Base-by-base conservation (phyloP, 2,329 filamentous ascomycete genomes). In the Ceratocystis colombiana region DNA sequence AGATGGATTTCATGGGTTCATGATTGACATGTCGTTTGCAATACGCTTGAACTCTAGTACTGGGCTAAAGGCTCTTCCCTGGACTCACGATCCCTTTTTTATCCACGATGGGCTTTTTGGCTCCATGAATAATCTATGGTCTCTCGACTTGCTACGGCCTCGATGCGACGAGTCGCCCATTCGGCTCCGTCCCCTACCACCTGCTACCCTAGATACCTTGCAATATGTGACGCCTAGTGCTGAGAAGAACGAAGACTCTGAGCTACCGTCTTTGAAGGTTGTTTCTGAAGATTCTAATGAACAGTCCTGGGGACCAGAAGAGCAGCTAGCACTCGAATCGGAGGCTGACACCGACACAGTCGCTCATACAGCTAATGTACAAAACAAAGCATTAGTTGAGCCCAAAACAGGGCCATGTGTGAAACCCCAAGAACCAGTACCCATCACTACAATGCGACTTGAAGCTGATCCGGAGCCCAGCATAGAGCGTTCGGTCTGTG, bases 21-120 rank as follows among this genome's bases (percentile, higher is more conserved):
- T 46, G 25, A 50, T 63, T 28, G 44, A 63, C n/a, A 63, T 63
- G 61, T 63, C 61, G 20, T 25, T 45, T n/a, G 12, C 22, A 12
- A n/a, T 45, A 30, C 61, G 41, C 10, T 50, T 48, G 17, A 63
- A 41, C 33, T 41, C 22, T 37, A 48, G 45, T 22, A 5, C 30
- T 15, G 61, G 41, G 30, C 4, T 20, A n/a, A 63, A 63, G 44
- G 61, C 20, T n/a, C 28, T 61, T 28, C 66, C 57, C 3, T 62
- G 62, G 59, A 61, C 64, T 28, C 28, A 57, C 12, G 68, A 69
- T 50, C 67, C 68, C 5, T 64, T 66, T n/a, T 67, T 67, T n/a
- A 65, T 68, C 12, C 62, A 67, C 12, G 50, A 59, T 17, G 55
- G 65, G 7, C 67, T 67, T 12, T 55, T 66, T 28, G 61, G 63